Evolutionary conservation across 2,329 filamentous ascomycete genomes (phyloP).

Genomic region (Monosporascus sp.): DNA sequence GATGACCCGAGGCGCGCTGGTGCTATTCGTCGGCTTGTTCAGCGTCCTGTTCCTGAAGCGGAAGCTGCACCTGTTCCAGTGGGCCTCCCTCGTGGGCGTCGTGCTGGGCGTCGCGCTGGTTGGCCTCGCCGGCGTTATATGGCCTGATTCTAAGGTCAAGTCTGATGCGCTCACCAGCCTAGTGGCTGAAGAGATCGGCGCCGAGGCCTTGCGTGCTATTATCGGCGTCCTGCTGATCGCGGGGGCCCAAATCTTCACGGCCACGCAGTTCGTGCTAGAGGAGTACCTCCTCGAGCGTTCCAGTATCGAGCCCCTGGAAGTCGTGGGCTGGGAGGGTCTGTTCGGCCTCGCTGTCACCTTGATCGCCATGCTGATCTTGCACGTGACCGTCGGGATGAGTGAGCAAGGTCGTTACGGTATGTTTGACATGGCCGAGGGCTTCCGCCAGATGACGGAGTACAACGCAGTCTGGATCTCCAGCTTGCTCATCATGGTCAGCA

Average conservation of each 20-base stretch:
- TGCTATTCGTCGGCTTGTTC: constrained; percentile 93
- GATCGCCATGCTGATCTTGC: constrained; percentile 72
- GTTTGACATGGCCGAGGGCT: constrained; percentile 85
- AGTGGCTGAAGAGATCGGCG: constrained; percentile 32
- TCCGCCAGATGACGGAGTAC: constrained; percentile 72
- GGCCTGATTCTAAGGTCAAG: constrained; percentile 57
- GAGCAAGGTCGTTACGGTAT: constrained; percentile 71
- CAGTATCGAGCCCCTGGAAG: constrained; percentile 70
- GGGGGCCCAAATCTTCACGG: constrained; percentile 92
- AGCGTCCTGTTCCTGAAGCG: constrained; percentile 85
- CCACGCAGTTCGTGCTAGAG: constrained; percentile 91
- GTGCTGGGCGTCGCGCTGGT: constrained; percentile 85
- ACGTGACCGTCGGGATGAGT: constrained; percentile 71
- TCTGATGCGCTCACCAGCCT: constrained; percentile 23
- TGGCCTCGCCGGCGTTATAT: constrained; percentile 81
- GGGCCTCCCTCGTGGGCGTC: constrained; percentile 81
- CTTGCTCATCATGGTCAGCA: constrained; percentile 92
- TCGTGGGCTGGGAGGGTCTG: constrained; percentile 93
- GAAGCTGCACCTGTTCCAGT: constrained; percentile 81
- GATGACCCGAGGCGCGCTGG: constrained; percentile 93
- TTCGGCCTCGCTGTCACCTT: constrained; percentile 84
- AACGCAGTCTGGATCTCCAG: constrained; percentile 69
- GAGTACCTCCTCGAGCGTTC: constrained; percentile 77
- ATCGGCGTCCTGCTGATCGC: constrained; percentile 88
- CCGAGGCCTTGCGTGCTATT: constrained; percentile 59